Percentiles rank a stretch among this genome's conserved stretches.
These are phyloP conservation scores for Trichocomaceae sp. DNA, from an alignment of 2,329 filamentous ascomycete genomes.

Conservation along the genomic window DNA sequence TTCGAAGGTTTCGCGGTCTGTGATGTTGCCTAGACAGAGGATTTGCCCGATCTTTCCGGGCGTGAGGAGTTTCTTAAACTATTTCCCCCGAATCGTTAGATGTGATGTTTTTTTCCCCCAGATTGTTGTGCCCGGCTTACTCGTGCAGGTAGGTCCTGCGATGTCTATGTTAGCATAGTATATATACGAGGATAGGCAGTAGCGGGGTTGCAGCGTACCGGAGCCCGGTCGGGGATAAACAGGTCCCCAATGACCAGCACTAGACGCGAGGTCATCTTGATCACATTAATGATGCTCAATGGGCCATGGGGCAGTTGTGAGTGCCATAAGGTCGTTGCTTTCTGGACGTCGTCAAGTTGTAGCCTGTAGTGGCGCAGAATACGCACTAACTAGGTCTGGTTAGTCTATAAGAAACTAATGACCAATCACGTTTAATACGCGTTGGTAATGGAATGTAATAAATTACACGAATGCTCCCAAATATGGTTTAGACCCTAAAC, in stretches of 20 bases:
- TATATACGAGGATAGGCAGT: slow-evolving; percentile 7
- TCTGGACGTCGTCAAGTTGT: not conserved
- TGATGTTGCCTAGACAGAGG: slow-evolving; percentile 72
- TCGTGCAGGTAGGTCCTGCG: slow-evolving; percentile 75
- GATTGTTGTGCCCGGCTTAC: slow-evolving; percentile 40
- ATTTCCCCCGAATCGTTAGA: slow-evolving; percentile 15
- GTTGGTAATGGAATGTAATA: no score
- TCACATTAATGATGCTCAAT: slow-evolving; percentile 20
- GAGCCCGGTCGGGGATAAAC: slow-evolving; percentile 85
- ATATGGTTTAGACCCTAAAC: no score
- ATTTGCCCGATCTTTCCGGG: slow-evolving; percentile 79
- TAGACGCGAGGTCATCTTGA: slow-evolving; percentile 69
- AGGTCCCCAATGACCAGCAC: slow-evolving; percentile 90
- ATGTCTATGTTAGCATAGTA: slow-evolving; percentile 12
- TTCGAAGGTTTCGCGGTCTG: slow-evolving; percentile 72
- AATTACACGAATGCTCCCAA: no score
- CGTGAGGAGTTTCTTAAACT: slow-evolving; percentile 82
- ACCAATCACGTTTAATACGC: no score
- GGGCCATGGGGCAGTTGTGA: slow-evolving; percentile 18
- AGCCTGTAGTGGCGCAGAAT: not conserved
- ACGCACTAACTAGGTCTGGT: not conserved
- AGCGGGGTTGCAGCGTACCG: slow-evolving; percentile 45
- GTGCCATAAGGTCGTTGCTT: not conserved
- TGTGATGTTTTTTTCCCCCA: no score
- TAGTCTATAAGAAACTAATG: not conserved